Base-by-base conservation (phyloP, 2,329 filamentous ascomycete genomes). In the Fusarium sp. region DNA sequence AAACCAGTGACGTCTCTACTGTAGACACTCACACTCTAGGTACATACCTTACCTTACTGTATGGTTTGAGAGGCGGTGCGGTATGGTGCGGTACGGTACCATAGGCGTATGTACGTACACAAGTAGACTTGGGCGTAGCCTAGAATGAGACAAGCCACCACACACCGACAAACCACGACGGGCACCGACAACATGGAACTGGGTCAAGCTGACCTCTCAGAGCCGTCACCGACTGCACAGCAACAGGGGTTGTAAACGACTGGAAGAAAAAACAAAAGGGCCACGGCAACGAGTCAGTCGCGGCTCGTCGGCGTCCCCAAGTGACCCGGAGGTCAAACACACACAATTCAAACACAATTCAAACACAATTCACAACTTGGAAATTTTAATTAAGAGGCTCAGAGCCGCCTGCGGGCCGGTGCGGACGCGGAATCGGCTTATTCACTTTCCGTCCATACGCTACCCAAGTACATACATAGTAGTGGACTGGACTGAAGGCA, bases 171-270 rank as follows among this genome's bases (percentile, higher is more conserved):
- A 61, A 62, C 60, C 66, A 73, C 60, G 61, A 63, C 54, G 23
- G 59, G 63, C 71, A 76, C 79, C 78, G 76, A 77, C 64, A 76
- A 80, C 78, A 75, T 76, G 79, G 79, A 68, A 74, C 78, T 71
- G 78, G 78, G 78, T 73, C 75, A 58, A 61, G 63, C 52, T 69
- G 72, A 60, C 71, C 76, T 73, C 66, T 70, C 54, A 66, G 63
- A 63, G 57, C 60, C 51, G 55, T 55, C 56, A 27, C 55, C 44
- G 59, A 44, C 45, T 52, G n/a, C 35, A 21, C 33, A 63, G 31
- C 55, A 59, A 31, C 64, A 63, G 48, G 64, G 48, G 38, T 15
- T 12, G 35, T 14, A 49, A 63, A 46, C 58, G 25, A 51, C 23
- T 52, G 33, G 27, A 56, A 41, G n/a, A 60, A 66, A 64, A 69